phyloP scores from a whole-genome alignment of 1,284 basidiomycete genomes.

The Ceratobasidium sp. region DNA sequence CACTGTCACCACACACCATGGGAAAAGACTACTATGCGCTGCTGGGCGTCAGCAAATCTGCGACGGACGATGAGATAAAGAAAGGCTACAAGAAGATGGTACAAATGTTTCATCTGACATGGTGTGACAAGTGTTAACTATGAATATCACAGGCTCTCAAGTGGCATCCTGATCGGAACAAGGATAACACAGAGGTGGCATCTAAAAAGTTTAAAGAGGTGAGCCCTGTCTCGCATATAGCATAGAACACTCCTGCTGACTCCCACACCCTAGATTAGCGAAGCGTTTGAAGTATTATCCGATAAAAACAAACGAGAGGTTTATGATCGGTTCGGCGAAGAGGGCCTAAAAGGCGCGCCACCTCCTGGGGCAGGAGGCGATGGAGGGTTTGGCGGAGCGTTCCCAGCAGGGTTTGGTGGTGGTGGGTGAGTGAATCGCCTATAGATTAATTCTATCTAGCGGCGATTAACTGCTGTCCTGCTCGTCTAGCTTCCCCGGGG shows the following conservation, averaged over 20 bases:
- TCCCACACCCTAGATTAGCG: slow-evolving; percentile 73
- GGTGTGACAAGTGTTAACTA: background rate
- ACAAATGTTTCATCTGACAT: background rate
- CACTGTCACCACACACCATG: slow-evolving; percentile 5
- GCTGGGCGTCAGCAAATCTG: slow-evolving; percentile 61
- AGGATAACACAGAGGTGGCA: slow-evolving; percentile 77
- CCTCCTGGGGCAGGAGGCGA: slow-evolving; percentile 57
- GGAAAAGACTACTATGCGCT: slow-evolving; percentile 58
- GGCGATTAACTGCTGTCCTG: background rate
- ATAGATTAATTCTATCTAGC: slow-evolving; percentile 52
- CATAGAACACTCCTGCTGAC: background rate
- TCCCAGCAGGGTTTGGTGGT: slow-evolving; percentile 59
- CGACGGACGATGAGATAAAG: slow-evolving; percentile 70
- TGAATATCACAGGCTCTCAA: slow-evolving; percentile 75
- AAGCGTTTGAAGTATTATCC: slow-evolving; percentile 96
- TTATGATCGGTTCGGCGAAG: slow-evolving; percentile 97
- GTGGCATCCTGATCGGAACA: slow-evolving; percentile 94
- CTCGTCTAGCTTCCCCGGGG: slow-evolving; percentile 64
- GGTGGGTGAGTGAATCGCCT: slow-evolving; percentile 63
- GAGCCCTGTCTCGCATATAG: slow-evolving; percentile 48
- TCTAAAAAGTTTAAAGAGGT: slow-evolving; percentile 95
- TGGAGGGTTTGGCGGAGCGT: slow-evolving; percentile 62
- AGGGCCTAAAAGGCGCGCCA: slow-evolving; percentile 80
- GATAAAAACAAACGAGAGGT: slow-evolving; percentile 93
- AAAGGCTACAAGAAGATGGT: slow-evolving; percentile 55